A percentile compares a stretch with the other conserved stretches of the same genome.
Conservation (phyloP, 2,329 filamentous ascomycete genomes). For the Cytospora mali region DNA sequence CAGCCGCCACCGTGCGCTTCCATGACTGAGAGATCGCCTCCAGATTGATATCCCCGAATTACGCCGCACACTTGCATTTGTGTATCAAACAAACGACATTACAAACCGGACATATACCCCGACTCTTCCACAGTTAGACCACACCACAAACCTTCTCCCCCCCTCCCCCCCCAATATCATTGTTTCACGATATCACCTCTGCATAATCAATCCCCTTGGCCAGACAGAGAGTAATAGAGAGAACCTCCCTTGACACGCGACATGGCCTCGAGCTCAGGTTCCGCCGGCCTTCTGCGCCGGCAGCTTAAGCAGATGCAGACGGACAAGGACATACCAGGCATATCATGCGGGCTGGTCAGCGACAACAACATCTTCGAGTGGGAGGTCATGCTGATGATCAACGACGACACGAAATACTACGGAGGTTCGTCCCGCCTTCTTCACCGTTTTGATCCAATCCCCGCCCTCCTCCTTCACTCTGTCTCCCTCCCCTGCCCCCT, state of each 20-base stretch:
- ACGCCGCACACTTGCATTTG: background rate
- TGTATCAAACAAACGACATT: background rate
- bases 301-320: slow-evolving; percentile 95
- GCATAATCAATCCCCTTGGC: too few relatives aligned
- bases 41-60: background rate
- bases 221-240: background rate
- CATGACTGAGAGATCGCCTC: background rate
- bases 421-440: slow-evolving; percentile 63
- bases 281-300: slow-evolving; percentile 69
- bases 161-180: too few relatives aligned
- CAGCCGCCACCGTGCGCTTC: background rate
- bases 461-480: slow-evolving; percentile 1
- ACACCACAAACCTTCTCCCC: background rate
- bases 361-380: slow-evolving; percentile 92
- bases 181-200: too few relatives aligned
- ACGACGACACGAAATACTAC: slow-evolving; percentile 90
- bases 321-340: slow-evolving; percentile 88
- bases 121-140: background rate
- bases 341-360: slow-evolving; percentile 85
- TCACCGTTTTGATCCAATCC: slow-evolving; percentile 6
- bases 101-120: background rate
- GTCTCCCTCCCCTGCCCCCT: background rate
- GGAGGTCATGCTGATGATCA: slow-evolving; percentile 99
- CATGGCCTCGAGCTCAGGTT: slow-evolving; percentile 31
- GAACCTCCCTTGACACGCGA: slow-evolving; percentile 11